phyloP scores from a whole-genome alignment of 768 basidiomycete genomes.

The Lactifluus piperatus region DNA sequence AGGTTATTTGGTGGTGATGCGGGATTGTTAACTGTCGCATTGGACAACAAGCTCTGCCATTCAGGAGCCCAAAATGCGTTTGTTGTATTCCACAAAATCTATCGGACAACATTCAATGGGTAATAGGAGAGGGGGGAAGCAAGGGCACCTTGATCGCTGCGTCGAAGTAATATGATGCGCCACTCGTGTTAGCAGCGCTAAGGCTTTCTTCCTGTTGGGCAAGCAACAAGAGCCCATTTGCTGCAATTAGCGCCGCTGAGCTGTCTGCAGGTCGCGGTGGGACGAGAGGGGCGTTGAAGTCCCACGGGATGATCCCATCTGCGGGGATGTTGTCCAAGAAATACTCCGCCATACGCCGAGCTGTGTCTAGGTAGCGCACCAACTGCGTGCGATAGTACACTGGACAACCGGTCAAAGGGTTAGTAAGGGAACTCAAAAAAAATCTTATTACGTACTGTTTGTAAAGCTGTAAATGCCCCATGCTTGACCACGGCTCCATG shows the following conservation, averaged over 20 bases:
- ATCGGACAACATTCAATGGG: neutral
- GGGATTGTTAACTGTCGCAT: conserved; percentile 56
- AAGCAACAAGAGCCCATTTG: conserved; percentile 50
- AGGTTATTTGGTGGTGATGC: conserved; percentile 38
- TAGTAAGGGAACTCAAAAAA: neutral
- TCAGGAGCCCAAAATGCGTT: conserved; percentile 38
- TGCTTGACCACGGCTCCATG: conserved; percentile 67
- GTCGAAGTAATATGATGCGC: conserved; percentile 35
- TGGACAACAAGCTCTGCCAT: conserved; percentile 58
- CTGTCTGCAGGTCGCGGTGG: conserved; percentile 59
- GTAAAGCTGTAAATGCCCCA: conserved; percentile 68
- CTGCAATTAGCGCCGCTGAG: conserved; percentile 58
- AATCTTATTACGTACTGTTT: conserved; percentile 40
- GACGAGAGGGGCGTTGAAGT: conserved; percentile 57
- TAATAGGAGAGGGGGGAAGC: neutral
- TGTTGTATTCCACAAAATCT: conserved; percentile 11
- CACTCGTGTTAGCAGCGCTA: conserved; percentile 23
- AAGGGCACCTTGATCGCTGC: conserved; percentile 40
- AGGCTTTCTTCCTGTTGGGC: conserved; percentile 34
- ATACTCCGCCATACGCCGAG: conserved; percentile 48
- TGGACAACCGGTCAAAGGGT: conserved; percentile 22
- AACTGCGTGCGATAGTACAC: conserved; percentile 52
- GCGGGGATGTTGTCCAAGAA: conserved; percentile 51
- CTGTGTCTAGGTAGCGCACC: conserved; percentile 46
- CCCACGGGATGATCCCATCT: conserved; percentile 66